Conservation (phyloP, 2,329 filamentous ascomycete genomes). For the Magnaporthales sp. region DNA sequence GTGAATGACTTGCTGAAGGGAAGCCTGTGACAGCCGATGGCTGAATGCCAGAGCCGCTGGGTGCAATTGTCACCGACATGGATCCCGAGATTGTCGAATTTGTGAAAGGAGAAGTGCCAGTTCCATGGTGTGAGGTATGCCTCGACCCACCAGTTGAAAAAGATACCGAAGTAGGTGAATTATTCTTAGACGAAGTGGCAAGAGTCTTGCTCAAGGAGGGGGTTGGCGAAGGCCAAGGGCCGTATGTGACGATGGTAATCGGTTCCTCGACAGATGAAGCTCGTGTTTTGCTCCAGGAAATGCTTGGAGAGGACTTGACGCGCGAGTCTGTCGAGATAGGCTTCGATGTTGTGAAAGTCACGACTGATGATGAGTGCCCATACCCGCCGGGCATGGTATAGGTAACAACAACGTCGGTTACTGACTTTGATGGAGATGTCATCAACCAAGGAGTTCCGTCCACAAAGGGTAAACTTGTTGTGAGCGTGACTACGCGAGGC, state of each 20-base stretch:
- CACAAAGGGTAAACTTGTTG: conserved; percentile 7
- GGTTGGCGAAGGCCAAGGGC: not conserved
- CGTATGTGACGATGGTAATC: not conserved
- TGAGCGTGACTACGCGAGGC: conserved; percentile 7
- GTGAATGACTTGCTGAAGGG: not conserved
- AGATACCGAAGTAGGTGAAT: not conserved
- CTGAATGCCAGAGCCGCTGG: not conserved
- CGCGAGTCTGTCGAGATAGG: not conserved
- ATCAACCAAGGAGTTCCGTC: not conserved
- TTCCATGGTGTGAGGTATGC: not conserved
- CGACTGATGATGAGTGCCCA: conserved; percentile 4
- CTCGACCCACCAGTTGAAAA: not conserved
- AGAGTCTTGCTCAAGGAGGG: too few relatives aligned
- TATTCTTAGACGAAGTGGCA: not conserved
- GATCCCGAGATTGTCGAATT: not conserved
- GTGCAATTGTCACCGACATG: not conserved
- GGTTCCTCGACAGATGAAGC: not conserved
- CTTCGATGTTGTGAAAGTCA: conserved; percentile 8
- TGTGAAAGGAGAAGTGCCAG: not conserved
- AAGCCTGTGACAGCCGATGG: not conserved
- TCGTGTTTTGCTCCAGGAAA: not conserved
- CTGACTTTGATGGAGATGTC: not conserved
- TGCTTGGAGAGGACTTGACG: not conserved
- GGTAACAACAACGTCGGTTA: conserved; percentile 6
- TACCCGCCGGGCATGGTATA: conserved; percentile 7